These are phyloP conservation scores for Daedaleopsis sinensis DNA, from an alignment of 768 basidiomycete genomes.

Conservation along the genomic window DNA sequence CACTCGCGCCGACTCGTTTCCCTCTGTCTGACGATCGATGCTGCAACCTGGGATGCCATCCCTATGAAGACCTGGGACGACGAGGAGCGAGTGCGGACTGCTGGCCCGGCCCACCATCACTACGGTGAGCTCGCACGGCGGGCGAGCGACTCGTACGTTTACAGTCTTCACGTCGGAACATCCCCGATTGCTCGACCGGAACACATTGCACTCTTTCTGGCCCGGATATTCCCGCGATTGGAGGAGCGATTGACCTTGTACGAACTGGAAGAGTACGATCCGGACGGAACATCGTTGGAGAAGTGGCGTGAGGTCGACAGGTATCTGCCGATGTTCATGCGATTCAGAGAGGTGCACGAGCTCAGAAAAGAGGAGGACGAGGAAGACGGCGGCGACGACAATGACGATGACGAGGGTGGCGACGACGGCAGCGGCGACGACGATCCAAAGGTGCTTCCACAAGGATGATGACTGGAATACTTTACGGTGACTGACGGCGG, in stretches of 20 bases:
- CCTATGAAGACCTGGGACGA: neutral
- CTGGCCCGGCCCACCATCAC: neutral
- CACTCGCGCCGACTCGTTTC: neutral
- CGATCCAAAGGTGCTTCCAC: too few relatives aligned
- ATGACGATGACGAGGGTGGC: too few relatives aligned
- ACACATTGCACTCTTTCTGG: neutral
- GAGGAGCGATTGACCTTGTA: neutral
- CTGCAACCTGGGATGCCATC: neutral
- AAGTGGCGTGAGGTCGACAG: neutral
- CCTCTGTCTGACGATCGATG: neutral
- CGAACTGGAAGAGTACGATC: neutral
- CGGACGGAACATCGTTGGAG: neutral
- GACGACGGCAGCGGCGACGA: too few relatives aligned
- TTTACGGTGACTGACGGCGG: too few relatives aligned
- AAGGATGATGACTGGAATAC: too few relatives aligned
- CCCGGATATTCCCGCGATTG: neutral
- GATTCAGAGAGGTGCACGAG: too few relatives aligned
- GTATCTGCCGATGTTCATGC: neutral
- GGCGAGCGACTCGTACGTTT: neutral
- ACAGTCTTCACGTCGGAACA: neutral
- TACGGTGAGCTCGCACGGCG: neutral
- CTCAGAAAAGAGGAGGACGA: too few relatives aligned
- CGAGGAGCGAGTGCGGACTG: neutral
- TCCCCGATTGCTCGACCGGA: neutral
- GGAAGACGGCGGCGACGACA: too few relatives aligned